Percentiles rank a stretch among this genome's conserved stretches.
Conservation (phyloP, 306 rosid species). For the Alnus rubra region DNA sequence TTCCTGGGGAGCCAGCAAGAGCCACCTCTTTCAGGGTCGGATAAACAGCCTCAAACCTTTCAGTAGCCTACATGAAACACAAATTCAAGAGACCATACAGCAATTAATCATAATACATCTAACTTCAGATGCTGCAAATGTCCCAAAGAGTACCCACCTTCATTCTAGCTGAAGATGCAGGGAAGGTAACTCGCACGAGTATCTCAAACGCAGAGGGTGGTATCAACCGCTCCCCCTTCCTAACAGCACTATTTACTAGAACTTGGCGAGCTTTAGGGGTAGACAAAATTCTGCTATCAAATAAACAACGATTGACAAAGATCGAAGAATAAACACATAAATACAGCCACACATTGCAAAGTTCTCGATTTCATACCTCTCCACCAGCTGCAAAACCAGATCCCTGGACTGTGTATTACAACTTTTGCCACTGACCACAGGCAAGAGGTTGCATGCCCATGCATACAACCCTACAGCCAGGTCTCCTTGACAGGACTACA, state of each 20-base stretch:
- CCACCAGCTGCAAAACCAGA: conserved; percentile 81
- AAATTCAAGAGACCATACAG: conserved; percentile 10
- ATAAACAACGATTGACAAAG: conserved; percentile 13
- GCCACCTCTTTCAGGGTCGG: conserved; percentile 82
- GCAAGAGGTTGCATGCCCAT: conserved; percentile 80
- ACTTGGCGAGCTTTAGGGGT: conserved; percentile 77
- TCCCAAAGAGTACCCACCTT: conserved; percentile 51
- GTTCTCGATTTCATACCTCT: conserved; percentile 53
- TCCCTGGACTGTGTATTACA: conserved; percentile 87
- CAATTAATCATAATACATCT: conserved; percentile 6
- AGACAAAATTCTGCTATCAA: conserved; percentile 70
- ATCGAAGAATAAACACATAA: not conserved
- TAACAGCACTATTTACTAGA: conserved; percentile 82
- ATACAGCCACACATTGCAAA: conserved; percentile 3
- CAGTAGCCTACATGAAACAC: conserved; percentile 72
- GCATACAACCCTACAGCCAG: conserved; percentile 81
- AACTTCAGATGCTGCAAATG: conserved; percentile 15
- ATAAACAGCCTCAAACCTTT: conserved; percentile 86
- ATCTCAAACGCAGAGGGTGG: conserved; percentile 79
- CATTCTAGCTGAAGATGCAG: conserved; percentile 71
- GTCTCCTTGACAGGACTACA: conserved; percentile 76
- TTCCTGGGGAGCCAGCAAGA: conserved; percentile 80
- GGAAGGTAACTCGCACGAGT: conserved; percentile 70
- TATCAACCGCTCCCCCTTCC: conserved; percentile 86
- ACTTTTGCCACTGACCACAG: conserved; percentile 66